Evolutionary conservation across 1,139 yeast genomes (phyloP).

Genomic region (Yamadazyma friedrichii): DNA sequence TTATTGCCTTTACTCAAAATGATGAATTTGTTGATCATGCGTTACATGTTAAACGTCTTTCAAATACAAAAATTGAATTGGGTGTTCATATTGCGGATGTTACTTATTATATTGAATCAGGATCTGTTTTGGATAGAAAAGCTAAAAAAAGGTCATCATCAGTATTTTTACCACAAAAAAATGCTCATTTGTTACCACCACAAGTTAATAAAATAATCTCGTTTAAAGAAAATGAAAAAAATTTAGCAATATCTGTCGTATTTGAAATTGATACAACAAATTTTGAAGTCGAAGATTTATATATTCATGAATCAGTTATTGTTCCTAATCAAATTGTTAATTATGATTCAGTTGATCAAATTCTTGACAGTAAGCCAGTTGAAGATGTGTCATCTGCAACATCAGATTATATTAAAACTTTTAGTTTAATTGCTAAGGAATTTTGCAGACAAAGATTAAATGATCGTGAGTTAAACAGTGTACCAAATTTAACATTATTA

Average conservation of each 20-base stretch:
- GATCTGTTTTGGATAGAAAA: slow-evolving; percentile 80
- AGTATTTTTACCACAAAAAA: slow-evolving; percentile 84
- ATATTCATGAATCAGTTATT: slow-evolving; percentile 73
- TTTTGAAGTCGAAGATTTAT: slow-evolving; percentile 73
- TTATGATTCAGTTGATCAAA: slow-evolving; percentile 53
- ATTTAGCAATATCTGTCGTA: slow-evolving; percentile 75
- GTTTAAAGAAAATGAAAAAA: slow-evolving; percentile 58
- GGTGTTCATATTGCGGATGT: slow-evolving; percentile 85
- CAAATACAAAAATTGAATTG: slow-evolving; percentile 61
- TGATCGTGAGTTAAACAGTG: slow-evolving; percentile 45
- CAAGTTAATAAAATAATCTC: slow-evolving; percentile 60
- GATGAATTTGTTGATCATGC: slow-evolving; percentile 72
- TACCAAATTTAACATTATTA: slow-evolving; percentile 64
- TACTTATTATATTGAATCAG: slow-evolving; percentile 65
- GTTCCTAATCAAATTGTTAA: slow-evolving; percentile 56
- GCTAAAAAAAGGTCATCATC: slow-evolving; percentile 89
- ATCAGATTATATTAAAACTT: slow-evolving; percentile 63
- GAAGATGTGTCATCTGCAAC: slow-evolving; percentile 55
- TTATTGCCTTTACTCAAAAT: slow-evolving; percentile 64
- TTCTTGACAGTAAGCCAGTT: slow-evolving; percentile 34
- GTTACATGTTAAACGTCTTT: slow-evolving; percentile 64
- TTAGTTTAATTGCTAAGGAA: slow-evolving; percentile 64
- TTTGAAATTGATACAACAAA: slow-evolving; percentile 76
- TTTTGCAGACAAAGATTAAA: slow-evolving; percentile 72
- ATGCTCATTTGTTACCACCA: slow-evolving; percentile 67